Conservation (phyloP, 2,329 filamentous ascomycete genomes). For the Aphanocladium album region DNA sequence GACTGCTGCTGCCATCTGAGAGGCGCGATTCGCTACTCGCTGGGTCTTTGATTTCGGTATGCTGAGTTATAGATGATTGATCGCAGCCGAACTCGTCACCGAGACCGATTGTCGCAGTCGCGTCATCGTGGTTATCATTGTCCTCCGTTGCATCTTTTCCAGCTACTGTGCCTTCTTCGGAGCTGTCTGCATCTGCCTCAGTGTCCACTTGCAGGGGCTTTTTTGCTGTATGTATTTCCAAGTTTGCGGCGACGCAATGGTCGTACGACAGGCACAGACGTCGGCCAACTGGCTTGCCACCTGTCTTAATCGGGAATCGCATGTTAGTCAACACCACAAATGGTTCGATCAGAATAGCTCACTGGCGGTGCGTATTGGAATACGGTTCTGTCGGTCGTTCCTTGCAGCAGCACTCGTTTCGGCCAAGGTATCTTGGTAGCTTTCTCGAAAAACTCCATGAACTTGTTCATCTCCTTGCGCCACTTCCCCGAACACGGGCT, state of each 20-base stretch:
- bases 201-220: not conserved
- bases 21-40: not conserved
- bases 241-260: conserved; percentile 30
- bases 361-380: conserved; percentile 47
- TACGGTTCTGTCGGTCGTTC: conserved; percentile 24
- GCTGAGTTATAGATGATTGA: not conserved
- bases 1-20: not conserved
- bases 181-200: not conserved
- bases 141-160: not conserved
- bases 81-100: not conserved
- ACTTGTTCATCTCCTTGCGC: conserved; percentile 41
- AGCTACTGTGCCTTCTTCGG: not conserved
- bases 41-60: not conserved
- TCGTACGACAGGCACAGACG: conserved; percentile 28
- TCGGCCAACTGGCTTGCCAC: conserved; percentile 34
- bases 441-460: conserved; percentile 51
- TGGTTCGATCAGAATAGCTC: conserved; percentile 18
- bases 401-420: conserved; percentile 39
- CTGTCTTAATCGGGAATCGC: not conserved
- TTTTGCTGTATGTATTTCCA: conserved; percentile 19
- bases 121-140: not conserved
- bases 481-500: conserved; percentile 36
- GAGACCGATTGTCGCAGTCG: too few species aligned
- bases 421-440: conserved; percentile 58
- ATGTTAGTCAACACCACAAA: not conserved